phyloP scores from a whole-genome alignment of 2,329 filamentous ascomycete genomes.

The Beauveria caledonica region DNA sequence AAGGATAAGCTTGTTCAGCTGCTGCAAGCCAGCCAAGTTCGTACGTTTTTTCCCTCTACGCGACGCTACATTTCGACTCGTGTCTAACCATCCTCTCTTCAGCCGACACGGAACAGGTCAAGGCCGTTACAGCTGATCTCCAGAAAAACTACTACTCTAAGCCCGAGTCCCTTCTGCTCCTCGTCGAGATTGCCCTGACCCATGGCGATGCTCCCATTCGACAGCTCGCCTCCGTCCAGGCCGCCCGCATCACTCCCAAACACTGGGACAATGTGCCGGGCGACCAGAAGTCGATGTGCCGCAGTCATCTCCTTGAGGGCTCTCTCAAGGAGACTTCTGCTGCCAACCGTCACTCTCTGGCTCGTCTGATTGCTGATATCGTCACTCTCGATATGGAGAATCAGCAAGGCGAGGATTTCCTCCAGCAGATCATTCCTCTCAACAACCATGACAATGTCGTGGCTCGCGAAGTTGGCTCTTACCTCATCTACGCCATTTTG shows the following conservation, averaged over 20 bases:
- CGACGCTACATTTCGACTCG: neutral
- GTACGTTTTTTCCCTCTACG: conserved; percentile 45
- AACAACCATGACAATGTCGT: conserved; percentile 65
- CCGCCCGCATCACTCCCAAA: conserved; percentile 70
- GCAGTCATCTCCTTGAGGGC: conserved; percentile 75
- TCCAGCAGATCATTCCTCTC: conserved; percentile 70
- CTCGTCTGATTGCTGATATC: conserved; percentile 80
- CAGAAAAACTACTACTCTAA: conserved; percentile 91
- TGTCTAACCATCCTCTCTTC: conserved; percentile 26
- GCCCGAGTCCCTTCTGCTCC: conserved; percentile 72
- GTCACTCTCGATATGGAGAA: conserved; percentile 69
- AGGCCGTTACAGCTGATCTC: conserved; percentile 80
- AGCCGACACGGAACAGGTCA: conserved; percentile 86
- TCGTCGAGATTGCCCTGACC: conserved; percentile 81
- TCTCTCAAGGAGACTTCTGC: conserved; percentile 71
- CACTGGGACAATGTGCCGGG: conserved; percentile 73
- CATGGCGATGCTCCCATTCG: conserved; percentile 66
- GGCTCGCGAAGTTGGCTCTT: conserved; percentile 84
- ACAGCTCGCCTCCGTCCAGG: conserved; percentile 88
- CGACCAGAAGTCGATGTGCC: conserved; percentile 70
- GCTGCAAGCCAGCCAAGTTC: conserved; percentile 79
- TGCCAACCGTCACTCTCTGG: conserved; percentile 75
- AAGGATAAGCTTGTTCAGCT: conserved; percentile 74
- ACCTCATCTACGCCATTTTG: conserved; percentile 85
- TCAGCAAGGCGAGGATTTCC: conserved; percentile 75